Evolutionary conservation across 202 grass and related monocot species (phyloP).

Genomic region (Zizania palustris): DNA sequence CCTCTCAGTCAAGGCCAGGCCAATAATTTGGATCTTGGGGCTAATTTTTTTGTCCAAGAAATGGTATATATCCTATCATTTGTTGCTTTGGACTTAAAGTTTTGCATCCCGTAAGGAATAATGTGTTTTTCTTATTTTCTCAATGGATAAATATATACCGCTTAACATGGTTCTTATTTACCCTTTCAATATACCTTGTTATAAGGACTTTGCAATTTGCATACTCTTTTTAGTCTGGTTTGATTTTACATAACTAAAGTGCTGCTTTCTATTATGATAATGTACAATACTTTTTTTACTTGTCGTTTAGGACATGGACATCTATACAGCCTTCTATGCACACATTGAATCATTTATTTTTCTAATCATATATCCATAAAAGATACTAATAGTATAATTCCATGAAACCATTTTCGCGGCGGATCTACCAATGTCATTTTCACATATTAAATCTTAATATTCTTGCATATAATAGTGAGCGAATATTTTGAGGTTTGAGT

Average conservation of each 20-base stretch:
- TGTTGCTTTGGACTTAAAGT: constrained; percentile 12
- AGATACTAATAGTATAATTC: too few relatives aligned
- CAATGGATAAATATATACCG: background rate
- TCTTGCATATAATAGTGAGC: too few relatives aligned
- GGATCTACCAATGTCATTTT: too few relatives aligned
- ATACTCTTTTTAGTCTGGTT: constrained; percentile 28
- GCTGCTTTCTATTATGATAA: background rate
- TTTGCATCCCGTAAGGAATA: background rate
- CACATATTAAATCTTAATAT: too few relatives aligned
- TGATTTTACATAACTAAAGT: background rate
- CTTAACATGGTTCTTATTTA: background rate
- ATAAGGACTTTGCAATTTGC: background rate
- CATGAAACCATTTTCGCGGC: too few relatives aligned
- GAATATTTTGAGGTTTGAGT: too few relatives aligned
- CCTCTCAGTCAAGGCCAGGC: background rate
- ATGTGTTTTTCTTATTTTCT: constrained; percentile 6
- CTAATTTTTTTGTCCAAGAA: background rate
- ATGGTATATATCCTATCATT: background rate
- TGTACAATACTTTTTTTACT: background rate
- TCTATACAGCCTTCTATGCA: too few relatives aligned
- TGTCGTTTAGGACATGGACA: too few relatives aligned
- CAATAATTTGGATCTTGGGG: background rate
- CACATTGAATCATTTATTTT: too few relatives aligned
- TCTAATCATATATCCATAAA: too few relatives aligned
- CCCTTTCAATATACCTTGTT: background rate